phyloP scores from a whole-genome alignment of 306 rosid genomes.

The Prunus mume region DNA sequence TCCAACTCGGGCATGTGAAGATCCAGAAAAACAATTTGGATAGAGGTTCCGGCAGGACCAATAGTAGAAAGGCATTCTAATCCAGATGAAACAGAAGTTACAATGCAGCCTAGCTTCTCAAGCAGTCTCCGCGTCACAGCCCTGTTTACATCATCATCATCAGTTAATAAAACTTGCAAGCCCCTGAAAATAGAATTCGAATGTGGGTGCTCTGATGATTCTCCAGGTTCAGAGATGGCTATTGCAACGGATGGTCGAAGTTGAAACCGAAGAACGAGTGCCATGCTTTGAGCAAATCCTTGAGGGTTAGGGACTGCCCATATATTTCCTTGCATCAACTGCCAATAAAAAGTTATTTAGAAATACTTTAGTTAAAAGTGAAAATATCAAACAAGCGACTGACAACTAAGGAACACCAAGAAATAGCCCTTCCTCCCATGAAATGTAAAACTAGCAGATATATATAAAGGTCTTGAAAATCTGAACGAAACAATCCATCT shows the following conservation, averaged over 20 bases:
- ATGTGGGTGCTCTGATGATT: constrained; percentile 50
- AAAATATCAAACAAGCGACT: background rate
- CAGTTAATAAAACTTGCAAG: constrained; percentile 74
- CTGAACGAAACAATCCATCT: background rate
- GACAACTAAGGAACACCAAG: background rate
- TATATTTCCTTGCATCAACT: constrained; percentile 98
- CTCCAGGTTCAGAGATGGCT: constrained; percentile 80
- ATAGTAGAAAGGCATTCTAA: constrained; percentile 73
- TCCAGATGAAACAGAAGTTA: constrained; percentile 75
- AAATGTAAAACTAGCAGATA: background rate
- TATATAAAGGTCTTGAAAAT: background rate
- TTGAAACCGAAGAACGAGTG: constrained; percentile 83
- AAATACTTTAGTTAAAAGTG: background rate
- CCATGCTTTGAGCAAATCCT: constrained; percentile 86
- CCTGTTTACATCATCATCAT: constrained; percentile 86
- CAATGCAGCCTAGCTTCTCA: constrained; percentile 84
- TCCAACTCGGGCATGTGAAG: constrained; percentile 86
- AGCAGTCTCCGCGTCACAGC: constrained; percentile 81
- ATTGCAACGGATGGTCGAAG: constrained; percentile 63
- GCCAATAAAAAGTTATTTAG: constrained; percentile 28
- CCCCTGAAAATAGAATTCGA: constrained; percentile 75
- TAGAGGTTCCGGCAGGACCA: constrained; percentile 59
- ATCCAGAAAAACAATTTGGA: constrained; percentile 74
- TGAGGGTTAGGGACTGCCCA: constrained; percentile 67
- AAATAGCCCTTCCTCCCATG: background rate